Conservation (phyloP, 352 stramenopile genomes). For the Phytopythium helicoides region DNA sequence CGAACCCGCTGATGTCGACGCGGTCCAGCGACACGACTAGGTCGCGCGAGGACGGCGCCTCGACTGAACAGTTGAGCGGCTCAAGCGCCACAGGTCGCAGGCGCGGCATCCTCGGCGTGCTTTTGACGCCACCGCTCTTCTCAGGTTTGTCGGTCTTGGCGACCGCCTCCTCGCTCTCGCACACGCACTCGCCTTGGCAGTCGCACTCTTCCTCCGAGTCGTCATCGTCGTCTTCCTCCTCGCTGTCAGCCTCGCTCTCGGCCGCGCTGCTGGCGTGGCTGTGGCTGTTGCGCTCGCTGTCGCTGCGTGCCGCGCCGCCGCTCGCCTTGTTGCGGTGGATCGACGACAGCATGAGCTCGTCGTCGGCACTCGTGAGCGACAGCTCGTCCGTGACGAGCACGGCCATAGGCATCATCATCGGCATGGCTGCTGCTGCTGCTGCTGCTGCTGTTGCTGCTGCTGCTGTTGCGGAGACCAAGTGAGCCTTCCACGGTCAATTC, state of each 20-base stretch:
- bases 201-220: no score
- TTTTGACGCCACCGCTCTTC: no score
- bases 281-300: no score
- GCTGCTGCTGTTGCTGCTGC: no score
- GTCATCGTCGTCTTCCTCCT: neutral
- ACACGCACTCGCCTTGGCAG: no score
- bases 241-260: neutral
- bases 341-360: neutral
- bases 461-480: neutral
- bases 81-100: slow-evolving; percentile 1
- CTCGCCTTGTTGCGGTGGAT: slow-evolving; percentile 3
- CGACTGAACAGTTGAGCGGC: slow-evolving; percentile 7
- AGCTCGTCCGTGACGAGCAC: slow-evolving; percentile 1
- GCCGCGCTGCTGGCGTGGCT: neutral
- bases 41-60: slow-evolving; percentile 5
- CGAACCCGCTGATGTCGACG: neutral
- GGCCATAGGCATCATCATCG: slow-evolving; percentile 1
- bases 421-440: slow-evolving; percentile 1
- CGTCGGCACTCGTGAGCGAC: neutral
- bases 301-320: neutral
- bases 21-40: slow-evolving; percentile 4
- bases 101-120: slow-evolving; percentile 2
- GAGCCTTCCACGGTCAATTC: neutral
- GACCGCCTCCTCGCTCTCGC: neutral
- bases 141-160: neutral